Percentiles rank a stretch among this genome's conserved stretches.
phyloP scores from a whole-genome alignment of 75 land plant species.

The Isoetes taiwanensis region DNA sequence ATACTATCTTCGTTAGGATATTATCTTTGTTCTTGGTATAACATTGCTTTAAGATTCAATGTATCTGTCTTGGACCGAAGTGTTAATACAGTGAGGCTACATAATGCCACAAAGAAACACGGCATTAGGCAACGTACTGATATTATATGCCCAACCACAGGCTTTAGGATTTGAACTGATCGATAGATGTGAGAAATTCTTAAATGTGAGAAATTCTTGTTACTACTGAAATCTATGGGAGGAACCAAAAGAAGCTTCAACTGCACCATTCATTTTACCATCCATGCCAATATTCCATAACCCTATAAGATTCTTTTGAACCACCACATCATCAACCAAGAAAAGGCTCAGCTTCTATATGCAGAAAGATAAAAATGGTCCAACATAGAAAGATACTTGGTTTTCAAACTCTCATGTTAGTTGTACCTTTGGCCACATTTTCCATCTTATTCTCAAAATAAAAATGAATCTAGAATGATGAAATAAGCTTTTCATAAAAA shows the following conservation, averaged over 20 bases:
- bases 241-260: slow-evolving; percentile 75
- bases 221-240: slow-evolving; percentile 54
- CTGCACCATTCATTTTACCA: slow-evolving; percentile 78
- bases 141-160: slow-evolving; percentile 84
- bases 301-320: slow-evolving; percentile 55
- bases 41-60: too few species aligned
- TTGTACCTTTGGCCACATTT: slow-evolving; percentile 42
- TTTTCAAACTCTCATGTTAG: slow-evolving; percentile 41
- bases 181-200: slow-evolving; percentile 53
- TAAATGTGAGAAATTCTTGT: slow-evolving; percentile 52
- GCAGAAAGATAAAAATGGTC: too few species aligned
- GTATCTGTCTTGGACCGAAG: too few species aligned
- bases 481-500: too few species aligned
- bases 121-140: too few species aligned
- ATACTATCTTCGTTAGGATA: too few species aligned
- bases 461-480: too few species aligned
- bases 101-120: too few species aligned
- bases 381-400: slow-evolving; percentile 54
- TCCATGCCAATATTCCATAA: slow-evolving; percentile 66
- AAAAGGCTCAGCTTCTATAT: too few species aligned
- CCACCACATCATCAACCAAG: slow-evolving; percentile 86
- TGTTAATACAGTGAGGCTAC: too few species aligned
- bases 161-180: slow-evolving; percentile 52
- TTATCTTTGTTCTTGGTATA: too few species aligned
- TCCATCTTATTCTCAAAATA: slow-evolving; percentile 40